These are phyloP conservation scores for Penicillium sp. DNA, from an alignment of 2,329 filamentous ascomycete genomes.

Conservation along the genomic window DNA sequence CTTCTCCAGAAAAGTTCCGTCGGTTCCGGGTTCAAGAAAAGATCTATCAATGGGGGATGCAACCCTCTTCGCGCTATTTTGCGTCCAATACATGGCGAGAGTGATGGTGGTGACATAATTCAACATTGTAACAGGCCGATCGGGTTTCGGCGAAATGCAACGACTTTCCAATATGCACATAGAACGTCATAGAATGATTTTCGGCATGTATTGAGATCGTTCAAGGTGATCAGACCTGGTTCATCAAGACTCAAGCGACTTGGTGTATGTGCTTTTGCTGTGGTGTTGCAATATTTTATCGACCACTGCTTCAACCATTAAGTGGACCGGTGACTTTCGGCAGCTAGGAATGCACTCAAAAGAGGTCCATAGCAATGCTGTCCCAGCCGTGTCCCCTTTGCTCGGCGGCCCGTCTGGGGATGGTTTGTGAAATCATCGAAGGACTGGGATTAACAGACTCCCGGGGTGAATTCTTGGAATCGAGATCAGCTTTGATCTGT, in stretches of 20 bases:
- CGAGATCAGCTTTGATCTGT: conserved; percentile 22
- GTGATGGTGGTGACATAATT: not conserved
- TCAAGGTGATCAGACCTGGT: not conserved
- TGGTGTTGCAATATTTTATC: not conserved
- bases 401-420: conserved; percentile 14
- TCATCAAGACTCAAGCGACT: not conserved
- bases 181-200: not conserved
- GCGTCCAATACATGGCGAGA: not conserved
- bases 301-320: not conserved
- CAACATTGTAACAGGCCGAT: not conserved
- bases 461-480: conserved; percentile 13
- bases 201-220: not conserved
- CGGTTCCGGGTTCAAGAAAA: not conserved
- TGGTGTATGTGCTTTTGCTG: not conserved
- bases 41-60: not conserved
- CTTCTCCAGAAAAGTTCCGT: conserved; percentile 9
- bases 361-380: conserved; percentile 26
- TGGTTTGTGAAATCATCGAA: conserved; percentile 2
- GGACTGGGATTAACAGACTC: conserved; percentile 11
- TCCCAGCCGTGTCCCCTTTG: conserved; percentile 26
- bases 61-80: conserved; percentile 5
- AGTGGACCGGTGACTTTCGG: too few relatives aligned
- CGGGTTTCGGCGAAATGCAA: not conserved
- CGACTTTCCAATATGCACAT: not conserved
- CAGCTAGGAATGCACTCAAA: conserved; percentile 14